A percentile compares a stretch with the other conserved stretches of the same genome.
Conservation (phyloP, 2,329 filamentous ascomycete genomes). For the Hyphodiscus sp. region DNA sequence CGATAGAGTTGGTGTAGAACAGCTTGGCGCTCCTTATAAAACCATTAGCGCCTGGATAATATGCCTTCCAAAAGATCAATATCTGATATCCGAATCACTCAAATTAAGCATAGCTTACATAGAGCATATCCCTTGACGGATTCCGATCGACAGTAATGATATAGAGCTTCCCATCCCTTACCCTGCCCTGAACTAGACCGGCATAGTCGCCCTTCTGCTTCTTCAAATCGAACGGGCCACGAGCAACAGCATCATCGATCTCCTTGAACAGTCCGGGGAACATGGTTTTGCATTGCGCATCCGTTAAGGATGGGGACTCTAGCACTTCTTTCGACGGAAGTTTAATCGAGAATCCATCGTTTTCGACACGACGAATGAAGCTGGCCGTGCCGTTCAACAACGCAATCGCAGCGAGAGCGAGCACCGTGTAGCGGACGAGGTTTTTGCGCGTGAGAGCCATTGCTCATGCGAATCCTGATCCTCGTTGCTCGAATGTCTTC, state of each 20-base stretch:
- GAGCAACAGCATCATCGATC: conserved; percentile 38
- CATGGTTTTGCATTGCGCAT: conserved; percentile 35
- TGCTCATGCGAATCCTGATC: neutral
- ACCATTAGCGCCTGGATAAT: conserved; percentile 13
- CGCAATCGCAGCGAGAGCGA: neutral
- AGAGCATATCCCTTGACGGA: conserved; percentile 39
- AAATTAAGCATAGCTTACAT: conserved; percentile 19
- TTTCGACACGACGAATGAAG: too few relatives aligned
- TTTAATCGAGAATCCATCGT: neutral
- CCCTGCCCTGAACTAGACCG: conserved; percentile 37
- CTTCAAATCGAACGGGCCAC: conserved; percentile 38
- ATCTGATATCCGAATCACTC: too few relatives aligned
- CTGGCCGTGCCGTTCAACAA: neutral
- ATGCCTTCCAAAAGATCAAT: too few relatives aligned
- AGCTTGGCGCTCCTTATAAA: conserved; percentile 39
- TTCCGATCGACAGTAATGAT: conserved; percentile 38
- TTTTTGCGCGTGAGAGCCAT: neutral
- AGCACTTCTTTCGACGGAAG: conserved; percentile 3
- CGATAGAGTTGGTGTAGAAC: conserved; percentile 47
- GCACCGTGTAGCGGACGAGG: neutral
- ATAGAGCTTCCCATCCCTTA: conserved; percentile 39
- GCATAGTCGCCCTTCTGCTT: conserved; percentile 29
- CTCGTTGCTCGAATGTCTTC: neutral
- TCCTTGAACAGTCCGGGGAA: conserved; percentile 44
- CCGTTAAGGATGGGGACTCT: conserved; percentile 29